Base-by-base conservation (phyloP, 345 rosid genomes). In the Populus pruinosa region DNA sequence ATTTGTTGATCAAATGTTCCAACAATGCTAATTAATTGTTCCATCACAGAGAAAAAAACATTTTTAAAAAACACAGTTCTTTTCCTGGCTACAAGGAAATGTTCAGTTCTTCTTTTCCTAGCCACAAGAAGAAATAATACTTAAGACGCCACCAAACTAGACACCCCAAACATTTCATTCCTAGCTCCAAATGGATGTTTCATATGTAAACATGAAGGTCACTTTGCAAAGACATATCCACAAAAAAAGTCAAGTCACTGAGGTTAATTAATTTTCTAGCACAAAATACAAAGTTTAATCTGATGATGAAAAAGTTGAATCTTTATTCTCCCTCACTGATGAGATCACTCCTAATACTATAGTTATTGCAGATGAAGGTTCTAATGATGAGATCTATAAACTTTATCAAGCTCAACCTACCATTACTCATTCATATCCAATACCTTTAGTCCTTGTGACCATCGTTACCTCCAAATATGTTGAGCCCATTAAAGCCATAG, bases 81-180 rank as follows among this genome's bases (percentile, higher is more conserved):
- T n/a, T n/a, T n/a, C n/a, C n/a, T n/a, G n/a, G n/a, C n/a, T n/a
- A n/a, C n/a, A n/a, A n/a, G n/a, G n/a, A n/a, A n/a, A n/a, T n/a
- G n/a, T n/a, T n/a, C 1, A 3, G 0, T 2, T 47, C 50, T 47
- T 47, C 6, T 47, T 47, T 47, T 14, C 0, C 0, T 47, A 0
- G 21, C 14, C 2, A 0, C 0, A 0, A 17, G 0, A 50, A 50
- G 21, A 50, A 50, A 17, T 50, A 2, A 8, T 50, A 17, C n/a
- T 3, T 50, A 5, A 50, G 0, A 17, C 2, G 21, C 2, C 8
- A 0, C n/a, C 1, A 4, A 3, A 50, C 56, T 5, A 5, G n/a
- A 17, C 21, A 0, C 8, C 56, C n/a, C 8, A 17, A 50, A 0
- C 8, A 50, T 5, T 50, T 50, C 2, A 0, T 1, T 50, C 7